Percentiles rank a stretch among this genome's conserved stretches.
phyloP scores from a whole-genome alignment of 768 basidiomycete species.

The Tylopilus balloui region DNA sequence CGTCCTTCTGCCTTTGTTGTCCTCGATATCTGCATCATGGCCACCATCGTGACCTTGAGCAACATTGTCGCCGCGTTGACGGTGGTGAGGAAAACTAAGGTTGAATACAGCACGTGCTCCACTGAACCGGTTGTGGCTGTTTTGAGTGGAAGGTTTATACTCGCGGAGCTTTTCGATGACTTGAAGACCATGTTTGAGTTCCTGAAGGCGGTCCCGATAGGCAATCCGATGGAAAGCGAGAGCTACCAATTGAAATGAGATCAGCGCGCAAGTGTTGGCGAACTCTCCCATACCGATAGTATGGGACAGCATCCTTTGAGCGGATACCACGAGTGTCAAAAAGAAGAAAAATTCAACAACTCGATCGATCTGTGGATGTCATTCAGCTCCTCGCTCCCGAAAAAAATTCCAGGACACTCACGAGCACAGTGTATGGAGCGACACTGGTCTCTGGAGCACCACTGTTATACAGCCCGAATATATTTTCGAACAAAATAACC shows the following conservation, averaged over 20 bases:
- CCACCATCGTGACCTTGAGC: constrained; percentile 25
- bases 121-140: constrained; percentile 27
- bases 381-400: not conserved
- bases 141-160: constrained; percentile 49
- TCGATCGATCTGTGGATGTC: constrained; percentile 45
- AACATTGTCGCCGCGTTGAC: constrained; percentile 25
- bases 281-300: constrained; percentile 40
- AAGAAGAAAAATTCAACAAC: constrained; percentile 75
- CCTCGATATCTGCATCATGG: constrained; percentile 31
- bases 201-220: constrained; percentile 64
- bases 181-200: constrained; percentile 47
- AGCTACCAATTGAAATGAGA: constrained; percentile 34
- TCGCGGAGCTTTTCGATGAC: constrained; percentile 65
- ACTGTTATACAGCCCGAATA: constrained; percentile 53
- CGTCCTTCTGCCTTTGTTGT: constrained; percentile 31
- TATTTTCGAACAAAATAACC: constrained; percentile 67
- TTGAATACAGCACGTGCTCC: constrained; percentile 43
- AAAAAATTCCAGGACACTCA: constrained; percentile 26
- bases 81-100: constrained; percentile 25
- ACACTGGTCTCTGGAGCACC: constrained; percentile 39
- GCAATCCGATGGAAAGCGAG: constrained; percentile 77
- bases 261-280: not conserved
- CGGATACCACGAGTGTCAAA: constrained; percentile 56
- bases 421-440: constrained; percentile 58
- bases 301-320: constrained; percentile 67